These are phyloP conservation scores for Leccinum rimulosum DNA, from an alignment of 768 basidiomycete species.

Conservation along the genomic window DNA sequence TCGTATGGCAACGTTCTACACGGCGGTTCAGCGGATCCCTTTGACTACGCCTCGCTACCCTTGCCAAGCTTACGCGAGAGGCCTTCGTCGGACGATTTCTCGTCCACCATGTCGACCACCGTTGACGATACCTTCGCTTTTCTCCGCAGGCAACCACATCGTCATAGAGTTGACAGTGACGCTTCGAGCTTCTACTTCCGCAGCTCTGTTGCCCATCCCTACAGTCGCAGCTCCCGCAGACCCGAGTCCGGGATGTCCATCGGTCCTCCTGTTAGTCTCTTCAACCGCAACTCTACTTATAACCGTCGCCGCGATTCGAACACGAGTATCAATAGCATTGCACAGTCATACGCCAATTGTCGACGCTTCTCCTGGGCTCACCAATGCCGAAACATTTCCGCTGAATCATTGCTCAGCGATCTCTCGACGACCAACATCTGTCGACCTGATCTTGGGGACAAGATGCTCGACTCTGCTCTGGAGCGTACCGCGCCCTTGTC, in stretches of 20 bases:
- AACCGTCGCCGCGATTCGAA: conserved; percentile 58
- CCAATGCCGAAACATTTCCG: conserved; percentile 54
- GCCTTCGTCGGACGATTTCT: conserved; percentile 59
- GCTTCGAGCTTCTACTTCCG: conserved; percentile 76
- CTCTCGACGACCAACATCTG: conserved; percentile 55
- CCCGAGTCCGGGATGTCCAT: conserved; percentile 63
- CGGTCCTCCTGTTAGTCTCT: conserved; percentile 68
- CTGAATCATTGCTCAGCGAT: conserved; percentile 67
- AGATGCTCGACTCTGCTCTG: conserved; percentile 72
- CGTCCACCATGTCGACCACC: conserved; percentile 47
- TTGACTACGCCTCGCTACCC: conserved; percentile 52
- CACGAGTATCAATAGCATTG: conserved; percentile 56
- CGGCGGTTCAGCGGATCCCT: conserved; percentile 66
- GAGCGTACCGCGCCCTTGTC: conserved; percentile 54
- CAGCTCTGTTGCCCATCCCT: conserved; percentile 29
- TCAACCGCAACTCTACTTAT: conserved; percentile 60
- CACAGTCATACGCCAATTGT: conserved; percentile 53
- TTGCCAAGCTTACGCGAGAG: conserved; percentile 51
- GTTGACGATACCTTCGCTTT: conserved; percentile 79
- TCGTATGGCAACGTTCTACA: conserved; percentile 72
- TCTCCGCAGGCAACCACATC: conserved; percentile 37
- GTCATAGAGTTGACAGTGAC: conserved; percentile 68
- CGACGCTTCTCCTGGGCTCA: conserved; percentile 59
- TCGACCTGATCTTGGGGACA: conserved; percentile 78
- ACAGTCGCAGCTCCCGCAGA: conserved; percentile 51